These are phyloP conservation scores for Metarhizium album DNA, from an alignment of 2,329 filamentous ascomycete species.

Conservation along the genomic window DNA sequence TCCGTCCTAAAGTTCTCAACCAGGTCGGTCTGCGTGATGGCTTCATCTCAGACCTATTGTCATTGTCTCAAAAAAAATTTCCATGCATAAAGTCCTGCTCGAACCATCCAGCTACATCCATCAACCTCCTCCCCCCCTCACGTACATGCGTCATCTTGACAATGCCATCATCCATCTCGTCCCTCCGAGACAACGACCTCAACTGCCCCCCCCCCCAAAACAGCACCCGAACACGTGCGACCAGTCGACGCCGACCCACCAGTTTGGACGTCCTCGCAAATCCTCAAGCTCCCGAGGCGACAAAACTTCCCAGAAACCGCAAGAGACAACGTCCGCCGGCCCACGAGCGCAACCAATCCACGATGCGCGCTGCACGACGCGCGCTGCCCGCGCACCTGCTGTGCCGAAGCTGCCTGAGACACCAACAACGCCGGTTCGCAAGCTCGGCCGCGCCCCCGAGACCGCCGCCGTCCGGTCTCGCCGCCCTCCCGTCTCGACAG, in stretches of 20 bases:
- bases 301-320: not conserved
- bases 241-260: no score
- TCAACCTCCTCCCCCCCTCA: no score
- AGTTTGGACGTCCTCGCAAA: not conserved
- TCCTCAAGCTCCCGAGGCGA: not conserved
- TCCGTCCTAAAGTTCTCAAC: no score
- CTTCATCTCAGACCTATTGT: no score
- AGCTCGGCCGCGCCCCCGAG: conserved; percentile 21
- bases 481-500: conserved; percentile 58
- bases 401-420: conserved; percentile 20
- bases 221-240: conserved; percentile 7
- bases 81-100: no score
- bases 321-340: not conserved
- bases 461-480: conserved; percentile 36
- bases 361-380: conserved; percentile 1
- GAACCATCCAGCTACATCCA: no score
- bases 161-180: no score
- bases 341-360: not conserved
- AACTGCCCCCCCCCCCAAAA: not conserved
- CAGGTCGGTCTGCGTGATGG: no score
- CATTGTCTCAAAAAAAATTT: no score
- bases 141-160: no score
- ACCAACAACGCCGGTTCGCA: conserved; percentile 21
- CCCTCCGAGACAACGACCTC: not conserved
- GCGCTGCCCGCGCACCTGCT: conserved; percentile 11